Evolutionary conservation across 176 grass and related monocot species (phyloP).

Genomic region (Carex myosuroides): DNA sequence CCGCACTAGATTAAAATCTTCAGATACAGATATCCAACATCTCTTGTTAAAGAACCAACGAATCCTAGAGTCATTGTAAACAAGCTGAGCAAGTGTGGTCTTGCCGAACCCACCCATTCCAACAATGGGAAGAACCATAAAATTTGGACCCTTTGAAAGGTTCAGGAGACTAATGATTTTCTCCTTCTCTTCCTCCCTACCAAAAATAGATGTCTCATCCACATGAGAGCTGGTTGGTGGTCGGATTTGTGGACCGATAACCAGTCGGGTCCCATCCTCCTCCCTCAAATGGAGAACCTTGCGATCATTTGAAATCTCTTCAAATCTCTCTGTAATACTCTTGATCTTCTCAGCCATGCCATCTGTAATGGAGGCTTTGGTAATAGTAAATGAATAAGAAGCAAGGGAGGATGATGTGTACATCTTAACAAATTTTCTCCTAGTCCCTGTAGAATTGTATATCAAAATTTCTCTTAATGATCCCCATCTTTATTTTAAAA

Average conservation of each 20-base stretch:
- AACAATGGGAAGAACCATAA: conserved; percentile 17
- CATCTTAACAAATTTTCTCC: neutral
- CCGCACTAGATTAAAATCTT: neutral
- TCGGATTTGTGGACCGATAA: neutral
- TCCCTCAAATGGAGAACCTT: neutral
- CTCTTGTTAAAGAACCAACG: neutral
- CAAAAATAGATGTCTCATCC: neutral
- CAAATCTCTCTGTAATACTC: neutral
- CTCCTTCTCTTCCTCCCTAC: neutral
- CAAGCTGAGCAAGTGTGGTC: conserved; percentile 6
- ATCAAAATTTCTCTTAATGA: neutral
- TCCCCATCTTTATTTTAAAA: no score
- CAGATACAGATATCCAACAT: conserved; percentile 29
- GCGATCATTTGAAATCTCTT: neutral
- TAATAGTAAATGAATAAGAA: neutral
- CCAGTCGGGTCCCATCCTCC: neutral
- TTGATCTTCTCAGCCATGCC: neutral
- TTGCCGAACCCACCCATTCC: conserved; percentile 24
- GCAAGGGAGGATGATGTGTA: neutral
- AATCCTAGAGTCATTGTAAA: conserved; percentile 10
- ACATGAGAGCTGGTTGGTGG: neutral
- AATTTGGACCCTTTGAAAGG: neutral
- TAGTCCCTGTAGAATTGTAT: neutral
- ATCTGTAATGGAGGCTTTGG: neutral
- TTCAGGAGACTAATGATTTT: neutral